Conservation (phyloP, 768 basidiomycete species). For the Cystofilobasidium ferigula region DNA sequence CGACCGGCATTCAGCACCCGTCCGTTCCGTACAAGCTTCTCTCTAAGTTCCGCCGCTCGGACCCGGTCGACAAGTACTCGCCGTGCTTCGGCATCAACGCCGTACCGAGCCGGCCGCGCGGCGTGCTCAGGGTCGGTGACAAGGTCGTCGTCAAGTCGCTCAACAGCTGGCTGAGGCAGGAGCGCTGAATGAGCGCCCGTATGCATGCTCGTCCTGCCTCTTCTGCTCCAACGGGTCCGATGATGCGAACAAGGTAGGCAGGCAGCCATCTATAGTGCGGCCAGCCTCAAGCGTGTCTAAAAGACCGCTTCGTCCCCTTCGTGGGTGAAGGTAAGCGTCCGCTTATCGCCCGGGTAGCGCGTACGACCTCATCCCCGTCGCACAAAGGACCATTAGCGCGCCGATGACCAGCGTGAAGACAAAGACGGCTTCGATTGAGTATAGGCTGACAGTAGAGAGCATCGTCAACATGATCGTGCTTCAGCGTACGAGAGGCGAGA, state of each 20-base stretch:
- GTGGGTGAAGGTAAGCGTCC: too few species aligned
- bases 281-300: too few species aligned
- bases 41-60: slow-evolving; percentile 11
- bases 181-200: background rate
- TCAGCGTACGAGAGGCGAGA: background rate
- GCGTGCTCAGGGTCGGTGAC: slow-evolving; percentile 11
- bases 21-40: slow-evolving; percentile 20
- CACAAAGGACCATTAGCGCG: background rate
- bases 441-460: slow-evolving; percentile 1
- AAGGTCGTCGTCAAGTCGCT: slow-evolving; percentile 5
- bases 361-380: slow-evolving; percentile 8
- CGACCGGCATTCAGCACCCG: slow-evolving; percentile 11
- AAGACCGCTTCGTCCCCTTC: too few species aligned
- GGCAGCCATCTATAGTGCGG: too few species aligned
- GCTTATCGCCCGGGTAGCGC: background rate
- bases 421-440: slow-evolving; percentile 28
- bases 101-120: background rate
- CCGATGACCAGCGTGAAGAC: background rate
- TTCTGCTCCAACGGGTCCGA: too few species aligned
- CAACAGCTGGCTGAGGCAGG: slow-evolving; percentile 11
- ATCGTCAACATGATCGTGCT: background rate
- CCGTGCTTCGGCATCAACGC: slow-evolving; percentile 21
- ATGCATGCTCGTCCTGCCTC: background rate
- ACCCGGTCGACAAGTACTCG: slow-evolving; percentile 16
- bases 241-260: too few species aligned